Base-by-base conservation (phyloP, 176 grass and related monocot species). In the Hsuehochloa calcarea region DNA sequence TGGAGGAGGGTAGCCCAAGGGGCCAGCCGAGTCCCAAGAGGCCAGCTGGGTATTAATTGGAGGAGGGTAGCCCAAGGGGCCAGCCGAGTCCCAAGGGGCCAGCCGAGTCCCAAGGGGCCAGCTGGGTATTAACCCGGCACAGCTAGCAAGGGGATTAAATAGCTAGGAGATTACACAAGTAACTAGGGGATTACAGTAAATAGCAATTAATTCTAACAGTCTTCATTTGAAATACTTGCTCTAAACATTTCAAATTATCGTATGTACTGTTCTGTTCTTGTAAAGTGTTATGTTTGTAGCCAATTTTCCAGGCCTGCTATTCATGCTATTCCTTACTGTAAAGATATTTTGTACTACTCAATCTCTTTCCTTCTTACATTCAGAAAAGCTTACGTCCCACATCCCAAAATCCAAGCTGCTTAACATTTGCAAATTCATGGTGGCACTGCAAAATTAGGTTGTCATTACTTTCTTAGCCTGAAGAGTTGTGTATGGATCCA, bases 391-490 rank as follows among this genome's bases (percentile, higher is more conserved):
- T 49, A 13, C 29, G 65, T 82, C 16, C 31, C 43, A 69, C 77
- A 11, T 63, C 17, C 41, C 0, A 59, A 29, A 49, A 69, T n/a
- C 58, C 16, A 29, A 61, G 52, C 0, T 39, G 22, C 37, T 37
- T 17, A 29, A 19, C 62, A 77, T 76, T 82, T 77, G 51, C 19
- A 49, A 8, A 62, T 29, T 60, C 29, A 27, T 76, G 14, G 58
- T 80, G 35, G 8, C 37, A 80, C 68, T 73, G 60, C 45, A 35
- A 65, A 44, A 64, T 66, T 50, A 41, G 23, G 10, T 8, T 41
- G 10, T 8, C 26, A 52, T 81, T 50, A 22, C 52, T 12, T 86
- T 27, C 45, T 80, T 63, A 80, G 26, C 67, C 56, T 80, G n/a
- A 64, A 20, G 6, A 86, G 16, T 20, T 86, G 31, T 55, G 37